These are phyloP conservation scores for Euphrasia confusa DNA, from an alignment of 257 asterid species.

Conservation along the genomic window DNA sequence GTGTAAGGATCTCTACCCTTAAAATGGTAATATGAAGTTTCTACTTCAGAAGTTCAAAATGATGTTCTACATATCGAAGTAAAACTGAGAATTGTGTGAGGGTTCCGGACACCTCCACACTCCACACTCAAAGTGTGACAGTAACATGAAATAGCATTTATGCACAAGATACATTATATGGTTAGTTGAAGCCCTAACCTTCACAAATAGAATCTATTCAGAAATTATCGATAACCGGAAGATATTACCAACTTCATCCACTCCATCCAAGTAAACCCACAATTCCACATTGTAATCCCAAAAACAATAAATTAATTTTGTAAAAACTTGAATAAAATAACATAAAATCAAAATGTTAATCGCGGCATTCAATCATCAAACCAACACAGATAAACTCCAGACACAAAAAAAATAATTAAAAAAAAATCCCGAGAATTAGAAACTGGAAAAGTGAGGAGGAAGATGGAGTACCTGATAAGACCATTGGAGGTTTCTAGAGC, in stretches of 20 bases:
- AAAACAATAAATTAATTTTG: background rate
- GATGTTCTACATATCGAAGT: background rate
- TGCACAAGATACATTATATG: background rate
- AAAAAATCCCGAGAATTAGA: too few species aligned
- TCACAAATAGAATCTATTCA: background rate
- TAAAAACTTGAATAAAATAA: background rate
- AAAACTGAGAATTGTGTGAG: background rate
- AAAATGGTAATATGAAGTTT: background rate
- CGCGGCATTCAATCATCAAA: background rate
- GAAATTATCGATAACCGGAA: background rate
- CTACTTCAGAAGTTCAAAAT: background rate
- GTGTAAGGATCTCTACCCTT: background rate
- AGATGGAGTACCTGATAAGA: conserved; percentile 73
- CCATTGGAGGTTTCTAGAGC: conserved; percentile 67
- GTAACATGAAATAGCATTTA: background rate
- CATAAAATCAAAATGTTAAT: background rate
- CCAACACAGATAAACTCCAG: background rate
- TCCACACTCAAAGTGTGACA: background rate
- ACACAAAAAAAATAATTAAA: too few species aligned
- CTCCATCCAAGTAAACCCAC: conserved; percentile 4
- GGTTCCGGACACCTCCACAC: background rate
- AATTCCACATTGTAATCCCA: background rate
- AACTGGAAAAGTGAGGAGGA: too few species aligned
- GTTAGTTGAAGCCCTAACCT: background rate
- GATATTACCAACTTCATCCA: background rate